Evolutionary conservation across 495 filamentous ascomycete genomes (phyloP).

Genomic region (Penicillium cosmopolitanum): DNA sequence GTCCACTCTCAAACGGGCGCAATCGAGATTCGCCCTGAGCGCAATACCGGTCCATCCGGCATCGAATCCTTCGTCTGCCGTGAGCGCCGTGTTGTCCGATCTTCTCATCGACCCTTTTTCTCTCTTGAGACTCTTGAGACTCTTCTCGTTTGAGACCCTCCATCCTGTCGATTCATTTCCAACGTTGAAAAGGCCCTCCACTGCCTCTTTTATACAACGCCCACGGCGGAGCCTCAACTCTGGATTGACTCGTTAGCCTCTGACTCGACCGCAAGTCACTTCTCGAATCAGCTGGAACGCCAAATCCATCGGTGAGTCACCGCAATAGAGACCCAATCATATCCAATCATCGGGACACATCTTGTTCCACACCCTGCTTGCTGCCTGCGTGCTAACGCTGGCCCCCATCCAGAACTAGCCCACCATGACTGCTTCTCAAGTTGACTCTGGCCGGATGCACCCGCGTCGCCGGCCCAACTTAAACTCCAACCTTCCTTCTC

Average conservation of each 20-base stretch:
- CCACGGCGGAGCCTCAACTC: neutral
- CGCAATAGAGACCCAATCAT: constrained; percentile 22
- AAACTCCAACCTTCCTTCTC: constrained; percentile 34
- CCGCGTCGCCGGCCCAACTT: constrained; percentile 41
- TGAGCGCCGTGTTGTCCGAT: neutral
- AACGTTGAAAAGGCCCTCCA: constrained; percentile 6
- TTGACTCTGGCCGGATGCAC: constrained; percentile 31
- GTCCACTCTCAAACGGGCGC: neutral
- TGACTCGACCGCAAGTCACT: constrained; percentile 28
- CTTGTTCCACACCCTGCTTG: constrained; percentile 11
- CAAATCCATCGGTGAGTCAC: constrained; percentile 26
- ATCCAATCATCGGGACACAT: constrained; percentile 20
- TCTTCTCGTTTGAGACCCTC: neutral
- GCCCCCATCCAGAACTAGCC: constrained; percentile 15
- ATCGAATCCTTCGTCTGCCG: neutral
- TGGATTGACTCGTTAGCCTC: constrained; percentile 13
- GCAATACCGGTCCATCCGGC: neutral
- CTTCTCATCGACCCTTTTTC: neutral
- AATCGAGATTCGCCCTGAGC: neutral
- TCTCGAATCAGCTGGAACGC: constrained; percentile 23
- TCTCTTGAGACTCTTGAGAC: neutral
- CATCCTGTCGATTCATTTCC: neutral
- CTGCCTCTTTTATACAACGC: constrained; percentile 6
- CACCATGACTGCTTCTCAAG: constrained; percentile 31
- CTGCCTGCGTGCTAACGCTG: constrained; percentile 17